Percentiles rank a stretch among this genome's conserved stretches.
Conservation (phyloP, 257 asterid species). For the Jacaranda mimosifolia region DNA sequence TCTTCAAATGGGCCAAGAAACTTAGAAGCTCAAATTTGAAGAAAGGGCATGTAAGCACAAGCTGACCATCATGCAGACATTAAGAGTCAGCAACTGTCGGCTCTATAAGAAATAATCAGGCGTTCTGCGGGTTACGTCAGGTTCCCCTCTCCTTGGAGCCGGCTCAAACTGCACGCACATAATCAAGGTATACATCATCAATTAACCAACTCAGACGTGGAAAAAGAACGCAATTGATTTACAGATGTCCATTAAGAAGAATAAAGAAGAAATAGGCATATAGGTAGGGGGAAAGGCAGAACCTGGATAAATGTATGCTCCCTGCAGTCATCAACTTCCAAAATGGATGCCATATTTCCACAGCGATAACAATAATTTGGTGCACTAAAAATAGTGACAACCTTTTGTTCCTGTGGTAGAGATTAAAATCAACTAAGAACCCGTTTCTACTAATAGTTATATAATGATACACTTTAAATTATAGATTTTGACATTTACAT, state of each 20-base stretch:
- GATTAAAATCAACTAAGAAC: constrained; percentile 25
- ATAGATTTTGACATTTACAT: constrained; percentile 51
- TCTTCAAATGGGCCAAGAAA: constrained; percentile 23
- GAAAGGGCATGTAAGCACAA: constrained; percentile 28
- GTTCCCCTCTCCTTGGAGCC: constrained; percentile 89
- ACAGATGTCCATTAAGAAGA: background rate
- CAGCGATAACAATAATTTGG: constrained; percentile 90
- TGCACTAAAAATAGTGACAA: constrained; percentile 83
- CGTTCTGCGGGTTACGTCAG: constrained; percentile 78
- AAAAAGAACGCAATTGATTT: background rate
- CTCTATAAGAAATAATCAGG: constrained; percentile 77
- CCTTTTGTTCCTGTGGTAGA: constrained; percentile 75
- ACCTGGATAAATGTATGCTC: constrained; percentile 85
- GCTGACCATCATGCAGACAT: constrained; percentile 21
- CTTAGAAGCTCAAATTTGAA: constrained; percentile 32
- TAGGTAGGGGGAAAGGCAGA: constrained; percentile 17
- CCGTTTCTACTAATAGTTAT: background rate
- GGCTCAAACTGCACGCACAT: constrained; percentile 71
- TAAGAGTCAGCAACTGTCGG: constrained; percentile 30
- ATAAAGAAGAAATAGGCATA: background rate
- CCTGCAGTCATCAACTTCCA: constrained; percentile 85
- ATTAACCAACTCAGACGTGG: background rate
- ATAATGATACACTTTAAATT: background rate
- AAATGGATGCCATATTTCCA: constrained; percentile 86
- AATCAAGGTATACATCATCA: constrained; percentile 8